Evolutionary conservation across 1,284 basidiomycete species (phyloP), one percentile per base, ranked within the genome.

Genomic region (Trametes hirsuta): DNA sequence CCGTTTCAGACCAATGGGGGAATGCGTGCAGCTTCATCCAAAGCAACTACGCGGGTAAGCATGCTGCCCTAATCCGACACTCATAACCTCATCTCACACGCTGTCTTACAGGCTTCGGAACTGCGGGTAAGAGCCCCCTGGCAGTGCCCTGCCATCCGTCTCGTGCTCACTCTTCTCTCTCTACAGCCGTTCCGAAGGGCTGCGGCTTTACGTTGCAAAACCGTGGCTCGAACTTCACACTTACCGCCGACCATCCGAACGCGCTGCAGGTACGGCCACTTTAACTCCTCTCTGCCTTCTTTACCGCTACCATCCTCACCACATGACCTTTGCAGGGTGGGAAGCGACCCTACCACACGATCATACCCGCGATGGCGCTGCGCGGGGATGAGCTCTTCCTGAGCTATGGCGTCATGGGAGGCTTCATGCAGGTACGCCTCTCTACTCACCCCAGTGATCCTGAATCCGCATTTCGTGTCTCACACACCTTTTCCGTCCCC

Each of bases 191-290:
- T 39, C 97, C 97, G 0, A 87, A 90, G 65, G 95, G 90, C 0
- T 97, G 94, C 69, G 97, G 97, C 0, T 98, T 99, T 72, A 98
- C 95, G 0, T 81, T 99, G 9, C 97, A 98, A 74, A 97, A 97
- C 75, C 84, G 97, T 59, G 97, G 97, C 2, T 82, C 87, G 6
- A 90, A 91, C 12, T 99, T 98, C 73, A 80, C 86, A 5, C 79
- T 98, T 21, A 78, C 82, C 51, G 85, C 93, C 60, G 87, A 85
- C 0, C 96, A 98, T 72, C 90, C 93, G 0, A 98, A 99, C 74
- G 84, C 81, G 41, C 77, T 93, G 61, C 76, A 85, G 79, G 88
- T 87, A 59, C 58, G 66, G 14, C 47, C 14, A 21, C 46, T 24
- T 35, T 53, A 21, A 41, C 15, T 10, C 6, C 12, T n/a, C 36